These are phyloP conservation scores for Suillus subluteus DNA, from an alignment of 768 basidiomycete genomes.

Conservation along the genomic window DNA sequence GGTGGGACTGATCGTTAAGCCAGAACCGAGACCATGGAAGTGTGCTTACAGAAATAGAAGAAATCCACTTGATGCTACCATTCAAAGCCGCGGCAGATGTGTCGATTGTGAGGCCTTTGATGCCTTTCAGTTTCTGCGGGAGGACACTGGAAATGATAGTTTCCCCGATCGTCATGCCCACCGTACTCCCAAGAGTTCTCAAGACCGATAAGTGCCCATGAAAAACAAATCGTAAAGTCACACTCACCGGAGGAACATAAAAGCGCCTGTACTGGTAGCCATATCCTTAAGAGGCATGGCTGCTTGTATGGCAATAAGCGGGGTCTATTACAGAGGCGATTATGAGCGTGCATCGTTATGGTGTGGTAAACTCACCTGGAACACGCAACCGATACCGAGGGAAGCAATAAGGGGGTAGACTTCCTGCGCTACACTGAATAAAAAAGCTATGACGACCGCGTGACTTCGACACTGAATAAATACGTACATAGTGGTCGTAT, in stretches of 20 bases:
- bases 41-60: conserved; percentile 28
- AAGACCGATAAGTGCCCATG: conserved; percentile 6
- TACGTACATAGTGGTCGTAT: conserved; percentile 32
- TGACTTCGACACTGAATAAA: neutral
- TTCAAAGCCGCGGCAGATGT: conserved; percentile 49
- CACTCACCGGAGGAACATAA: conserved; percentile 36
- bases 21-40: neutral
- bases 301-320: conserved; percentile 43
- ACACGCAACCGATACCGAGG: conserved; percentile 38
- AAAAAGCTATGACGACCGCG: conserved; percentile 6
- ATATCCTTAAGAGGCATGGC: conserved; percentile 51
- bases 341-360: neutral
- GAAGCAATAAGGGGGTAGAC: conserved; percentile 37
- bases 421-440: conserved; percentile 33
- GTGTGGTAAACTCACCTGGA: conserved; percentile 27
- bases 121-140: conserved; percentile 17
- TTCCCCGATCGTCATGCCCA: conserved; percentile 76
- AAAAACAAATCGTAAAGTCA: neutral
- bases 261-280: conserved; percentile 44
- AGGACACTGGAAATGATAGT: conserved; percentile 65
- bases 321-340: conserved; percentile 20
- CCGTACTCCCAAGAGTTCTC: conserved; percentile 72
- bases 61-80: conserved; percentile 50
- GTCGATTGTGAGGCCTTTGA: conserved; percentile 34
- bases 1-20: conserved; percentile 10